Evolutionary conservation across 129 eudicot genomes (phyloP).

Genomic region (Kitagawia praeruptora): DNA sequence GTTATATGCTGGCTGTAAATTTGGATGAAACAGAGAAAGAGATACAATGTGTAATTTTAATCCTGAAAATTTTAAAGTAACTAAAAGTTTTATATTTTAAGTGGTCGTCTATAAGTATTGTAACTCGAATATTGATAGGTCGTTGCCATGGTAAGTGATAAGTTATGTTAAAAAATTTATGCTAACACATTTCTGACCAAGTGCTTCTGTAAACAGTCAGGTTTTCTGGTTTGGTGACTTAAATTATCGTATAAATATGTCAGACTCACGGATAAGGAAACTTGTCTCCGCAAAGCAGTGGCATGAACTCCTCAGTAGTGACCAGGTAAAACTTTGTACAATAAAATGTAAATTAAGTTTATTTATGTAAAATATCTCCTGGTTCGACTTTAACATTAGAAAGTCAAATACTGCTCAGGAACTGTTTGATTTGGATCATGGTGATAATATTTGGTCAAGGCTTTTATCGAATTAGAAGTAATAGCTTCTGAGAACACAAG

Average conservation of each 20-base stretch:
- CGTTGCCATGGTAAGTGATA: background rate
- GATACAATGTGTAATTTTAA: background rate
- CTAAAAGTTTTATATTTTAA: background rate
- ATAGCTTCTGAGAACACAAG: background rate
- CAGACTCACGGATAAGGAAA: conserved; percentile 66
- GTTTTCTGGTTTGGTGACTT: conserved; percentile 99
- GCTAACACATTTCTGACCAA: conserved; percentile 1
- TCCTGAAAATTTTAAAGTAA: background rate
- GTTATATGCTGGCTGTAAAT: background rate
- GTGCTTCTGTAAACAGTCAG: conserved; percentile 46
- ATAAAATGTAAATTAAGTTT: background rate
- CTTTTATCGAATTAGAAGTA: background rate
- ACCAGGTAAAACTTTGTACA: conserved; percentile 51
- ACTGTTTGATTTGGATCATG: background rate
- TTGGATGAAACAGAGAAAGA: background rate
- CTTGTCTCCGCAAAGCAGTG: conserved; percentile 65
- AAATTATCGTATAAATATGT: conserved; percentile 89
- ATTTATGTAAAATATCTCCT: background rate
- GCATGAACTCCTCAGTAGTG: conserved; percentile 62
- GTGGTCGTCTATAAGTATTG: background rate
- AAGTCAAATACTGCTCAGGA: background rate
- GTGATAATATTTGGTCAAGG: background rate
- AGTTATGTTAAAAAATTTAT: background rate
- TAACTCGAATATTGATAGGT: background rate
- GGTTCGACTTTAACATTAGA: background rate